Conservation (phyloP, 108 stramenopile species). For the Cyclotella cryptica region DNA sequence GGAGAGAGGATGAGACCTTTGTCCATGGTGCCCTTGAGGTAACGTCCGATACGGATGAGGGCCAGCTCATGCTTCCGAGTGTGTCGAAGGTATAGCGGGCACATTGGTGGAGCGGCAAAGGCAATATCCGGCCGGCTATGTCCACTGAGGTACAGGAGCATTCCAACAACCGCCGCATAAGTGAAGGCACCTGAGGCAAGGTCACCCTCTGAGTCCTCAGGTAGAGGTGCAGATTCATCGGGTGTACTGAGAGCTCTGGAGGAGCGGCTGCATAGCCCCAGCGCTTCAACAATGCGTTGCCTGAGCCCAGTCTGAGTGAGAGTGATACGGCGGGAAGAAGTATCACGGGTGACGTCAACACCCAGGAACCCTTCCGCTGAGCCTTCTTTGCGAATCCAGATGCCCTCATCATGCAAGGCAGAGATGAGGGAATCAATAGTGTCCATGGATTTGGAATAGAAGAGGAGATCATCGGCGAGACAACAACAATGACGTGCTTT, state of each 20-base stretch:
- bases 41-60: neutral
- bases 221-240: constrained; percentile 8
- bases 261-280: neutral
- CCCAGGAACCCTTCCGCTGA: constrained; percentile 43
- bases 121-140: constrained; percentile 50
- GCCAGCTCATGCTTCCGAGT: neutral
- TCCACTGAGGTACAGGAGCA: constrained; percentile 53
- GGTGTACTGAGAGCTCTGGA: neutral
- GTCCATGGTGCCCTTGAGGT: constrained; percentile 3
- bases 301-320: constrained; percentile 52
- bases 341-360: constrained; percentile 37
- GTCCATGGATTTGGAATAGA: neutral
- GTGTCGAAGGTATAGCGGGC: constrained; percentile 20
- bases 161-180: constrained; percentile 43
- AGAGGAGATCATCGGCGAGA: neutral
- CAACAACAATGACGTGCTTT: neutral
- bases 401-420: neutral
- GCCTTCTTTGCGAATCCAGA: neutral
- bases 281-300: constrained; percentile 44
- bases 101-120: constrained; percentile 51
- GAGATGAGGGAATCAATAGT: neutral
- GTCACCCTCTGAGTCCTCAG: constrained; percentile 13
- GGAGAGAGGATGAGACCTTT: constrained; percentile 46
- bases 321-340: constrained; percentile 18
- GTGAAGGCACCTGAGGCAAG: constrained; percentile 1